phyloP scores from a whole-genome alignment of 257 asterid species.

The Cruciata laevipes region DNA sequence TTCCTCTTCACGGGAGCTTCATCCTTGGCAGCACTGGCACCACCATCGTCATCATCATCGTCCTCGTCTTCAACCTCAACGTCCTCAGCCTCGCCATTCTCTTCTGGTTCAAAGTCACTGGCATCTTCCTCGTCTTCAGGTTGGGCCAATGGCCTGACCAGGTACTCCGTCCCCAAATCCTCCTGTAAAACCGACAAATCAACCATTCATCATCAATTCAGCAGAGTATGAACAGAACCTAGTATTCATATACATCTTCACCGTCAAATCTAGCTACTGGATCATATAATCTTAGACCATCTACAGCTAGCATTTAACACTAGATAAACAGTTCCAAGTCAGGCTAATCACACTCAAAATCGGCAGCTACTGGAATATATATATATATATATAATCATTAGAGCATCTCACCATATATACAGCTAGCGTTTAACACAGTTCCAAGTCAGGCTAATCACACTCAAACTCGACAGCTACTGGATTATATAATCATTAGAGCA shows the following conservation, averaged over 20 bases:
- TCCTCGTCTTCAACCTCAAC: conserved; percentile 42
- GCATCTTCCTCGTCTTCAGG: conserved; percentile 91
- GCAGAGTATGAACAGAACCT: not conserved
- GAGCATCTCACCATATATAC: not conserved
- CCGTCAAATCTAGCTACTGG: not conserved
- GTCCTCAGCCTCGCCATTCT: conserved; percentile 57
- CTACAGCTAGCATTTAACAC: not conserved
- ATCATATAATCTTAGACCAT: too few relatives aligned
- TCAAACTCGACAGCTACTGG: not conserved
- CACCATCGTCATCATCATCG: conserved; percentile 30
- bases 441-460: not conserved
- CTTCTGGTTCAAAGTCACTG: conserved; percentile 78
- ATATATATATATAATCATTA: too few relatives aligned
- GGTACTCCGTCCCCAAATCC: conserved; percentile 85
- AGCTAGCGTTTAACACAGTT: not conserved
- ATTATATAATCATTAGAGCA: too few relatives aligned
- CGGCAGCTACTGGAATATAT: not conserved
- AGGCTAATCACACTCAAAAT: not conserved
- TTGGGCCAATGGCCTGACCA: conserved; percentile 61
- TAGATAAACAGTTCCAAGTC: not conserved
- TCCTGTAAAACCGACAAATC: conserved; percentile 28
- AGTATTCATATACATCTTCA: not conserved
- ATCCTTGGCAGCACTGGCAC: conserved; percentile 34
- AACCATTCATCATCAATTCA: not conserved
- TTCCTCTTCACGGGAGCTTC: conserved; percentile 77